Base-by-base conservation (phyloP, 495 filamentous ascomycete genomes). In the Cercophora samala region DNA sequence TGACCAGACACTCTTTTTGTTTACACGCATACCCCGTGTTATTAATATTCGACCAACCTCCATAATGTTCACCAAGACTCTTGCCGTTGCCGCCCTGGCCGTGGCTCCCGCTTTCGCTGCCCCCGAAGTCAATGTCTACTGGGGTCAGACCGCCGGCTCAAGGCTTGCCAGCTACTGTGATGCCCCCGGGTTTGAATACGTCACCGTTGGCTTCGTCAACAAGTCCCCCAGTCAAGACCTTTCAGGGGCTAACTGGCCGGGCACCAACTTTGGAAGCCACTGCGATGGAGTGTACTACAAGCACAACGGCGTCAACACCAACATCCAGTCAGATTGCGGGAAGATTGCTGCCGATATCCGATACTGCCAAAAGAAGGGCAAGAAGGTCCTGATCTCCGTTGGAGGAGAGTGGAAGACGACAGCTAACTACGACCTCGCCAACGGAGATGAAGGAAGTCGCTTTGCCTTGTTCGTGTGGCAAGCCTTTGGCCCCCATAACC, bases 401-500 rank as follows among this genome's bases (percentile, higher is more conserved):
- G 87, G 88, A 42, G 89, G 88, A 46, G 73, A 62, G 11, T 68
- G 59, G 63, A 67, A 58, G 13, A 60, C 67, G 18, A 32, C 62
- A 1, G 71, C 71, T 67, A 66, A 77, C 70, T 82, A 81, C 66
- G 80, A 83, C 25, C 80, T 83, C 17, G 84, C 84, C 32, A 81
- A 74, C 65, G 77, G 81, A 37, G 65, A 72, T 9, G 80, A 82
- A 11, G 89, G 88, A 26, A 73, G 78, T 51, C 70, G 81, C 2
- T 87, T 89, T 29, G 89, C 88, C 6, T 73, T 85, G n/a, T 83
- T 88, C 56, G 75, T 92, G 55, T 91, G 87, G 84, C 72, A 83
- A 32, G 85, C 88, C 2, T 91, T 91, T 70, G 89, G 89, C 21
- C 85, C 85, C n/a, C 76, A 78, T 61, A 72, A 75, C 37, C 6